Percentiles rank a stretch among this genome's conserved stretches.
Conservation (phyloP, 345 rosid species). For the Gossypium arboreum region DNA sequence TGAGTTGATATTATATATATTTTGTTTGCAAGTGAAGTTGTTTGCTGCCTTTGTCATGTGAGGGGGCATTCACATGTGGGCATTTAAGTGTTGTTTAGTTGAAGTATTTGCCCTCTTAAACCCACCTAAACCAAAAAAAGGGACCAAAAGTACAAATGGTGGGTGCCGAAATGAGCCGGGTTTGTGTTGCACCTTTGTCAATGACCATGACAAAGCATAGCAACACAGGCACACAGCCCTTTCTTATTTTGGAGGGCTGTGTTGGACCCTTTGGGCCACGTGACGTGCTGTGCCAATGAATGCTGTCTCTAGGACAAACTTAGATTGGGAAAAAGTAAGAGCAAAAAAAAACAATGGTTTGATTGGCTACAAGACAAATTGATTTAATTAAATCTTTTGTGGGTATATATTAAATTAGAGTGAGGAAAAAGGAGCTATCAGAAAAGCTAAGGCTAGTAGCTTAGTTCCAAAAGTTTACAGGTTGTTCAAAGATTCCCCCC, state of each 20-base stretch:
- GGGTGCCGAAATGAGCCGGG: neutral
- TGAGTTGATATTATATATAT: neutral
- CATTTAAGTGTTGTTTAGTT: slow-evolving; percentile 20
- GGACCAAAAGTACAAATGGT: slow-evolving; percentile 3
- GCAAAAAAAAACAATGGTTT: neutral
- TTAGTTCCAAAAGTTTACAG: slow-evolving; percentile 10
- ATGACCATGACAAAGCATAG: neutral
- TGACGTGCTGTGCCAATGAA: neutral
- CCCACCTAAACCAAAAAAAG: neutral
- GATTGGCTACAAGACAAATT: neutral
- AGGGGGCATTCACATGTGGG: slow-evolving; percentile 25
- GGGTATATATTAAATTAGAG: neutral
- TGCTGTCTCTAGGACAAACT: neutral
- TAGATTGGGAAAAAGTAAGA: neutral
- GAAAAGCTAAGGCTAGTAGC: slow-evolving; percentile 1
- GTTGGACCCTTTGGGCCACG: neutral
- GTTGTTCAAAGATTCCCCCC: slow-evolving; percentile 15
- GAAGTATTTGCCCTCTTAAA: neutral
- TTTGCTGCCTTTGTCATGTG: slow-evolving; percentile 11
- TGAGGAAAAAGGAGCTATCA: neutral
- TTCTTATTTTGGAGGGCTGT: neutral
- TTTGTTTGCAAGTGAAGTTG: slow-evolving; percentile 15
- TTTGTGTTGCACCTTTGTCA: neutral
- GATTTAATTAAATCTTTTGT: neutral
- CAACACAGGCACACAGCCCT: neutral